Evolutionary conservation across 2,329 filamentous ascomycete genomes (phyloP).

Genomic region (Alternaria metachromatica): DNA sequence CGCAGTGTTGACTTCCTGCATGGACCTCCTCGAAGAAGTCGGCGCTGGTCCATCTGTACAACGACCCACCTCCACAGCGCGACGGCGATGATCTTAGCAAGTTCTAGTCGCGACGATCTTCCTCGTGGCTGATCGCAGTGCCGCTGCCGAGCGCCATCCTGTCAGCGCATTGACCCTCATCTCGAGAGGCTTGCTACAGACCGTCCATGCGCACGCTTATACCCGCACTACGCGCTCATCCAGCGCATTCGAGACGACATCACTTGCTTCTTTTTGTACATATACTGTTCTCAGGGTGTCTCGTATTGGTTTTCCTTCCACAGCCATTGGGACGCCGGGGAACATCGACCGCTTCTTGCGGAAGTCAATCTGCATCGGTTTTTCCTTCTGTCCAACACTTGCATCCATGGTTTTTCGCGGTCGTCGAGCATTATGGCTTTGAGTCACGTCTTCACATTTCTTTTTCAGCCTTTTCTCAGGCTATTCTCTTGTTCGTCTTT

Average conservation of each 20-base stretch:
- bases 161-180: conserved; percentile 20
- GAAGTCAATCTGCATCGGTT: conserved; percentile 20
- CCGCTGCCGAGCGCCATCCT: conserved; percentile 17
- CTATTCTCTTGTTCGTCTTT: conserved; percentile 22
- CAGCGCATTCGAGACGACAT: conserved; percentile 13
- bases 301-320: conserved; percentile 20
- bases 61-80: conserved; percentile 39
- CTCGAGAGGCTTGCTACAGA: conserved; percentile 13
- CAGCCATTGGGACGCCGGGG: conserved; percentile 18
- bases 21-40: conserved; percentile 59
- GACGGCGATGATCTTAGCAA: conserved; percentile 39
- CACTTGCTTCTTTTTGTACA: conserved; percentile 35
- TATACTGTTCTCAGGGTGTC: conserved; percentile 30
- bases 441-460: conserved; percentile 14
- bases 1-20: conserved; percentile 60
- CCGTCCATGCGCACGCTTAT: conserved; percentile 9
- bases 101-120: conserved; percentile 15
- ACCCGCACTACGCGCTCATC: conserved; percentile 17
- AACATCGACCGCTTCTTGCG: conserved; percentile 15
- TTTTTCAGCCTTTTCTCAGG: conserved; percentile 22
- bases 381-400: conserved; percentile 17
- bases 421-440: conserved; percentile 2
- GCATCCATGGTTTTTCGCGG: conserved; percentile 5
- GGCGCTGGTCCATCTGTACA: conserved; percentile 41
- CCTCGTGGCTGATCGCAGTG: conserved; percentile 22